These are phyloP conservation scores for Aspergillus texensis DNA, from an alignment of 2,329 filamentous ascomycete species.

Conservation along the genomic window DNA sequence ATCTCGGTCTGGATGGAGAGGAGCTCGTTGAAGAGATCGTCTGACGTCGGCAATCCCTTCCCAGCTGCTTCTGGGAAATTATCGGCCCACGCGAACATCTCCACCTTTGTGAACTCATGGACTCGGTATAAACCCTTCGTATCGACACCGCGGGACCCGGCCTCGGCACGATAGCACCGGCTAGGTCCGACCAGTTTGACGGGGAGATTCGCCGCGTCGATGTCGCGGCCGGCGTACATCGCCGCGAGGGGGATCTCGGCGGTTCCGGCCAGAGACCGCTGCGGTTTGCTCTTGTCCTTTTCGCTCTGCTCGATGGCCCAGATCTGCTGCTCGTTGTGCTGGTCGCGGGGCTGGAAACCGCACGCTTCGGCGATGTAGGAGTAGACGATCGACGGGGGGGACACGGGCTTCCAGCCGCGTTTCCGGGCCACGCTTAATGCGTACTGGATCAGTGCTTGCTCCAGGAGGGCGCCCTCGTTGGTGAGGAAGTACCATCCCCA, in stretches of 20 bases:
- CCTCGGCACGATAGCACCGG: slow-evolving; percentile 94
- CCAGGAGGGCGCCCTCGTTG: slow-evolving; percentile 89
- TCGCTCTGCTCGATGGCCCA: slow-evolving; percentile 73
- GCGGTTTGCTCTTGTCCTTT: slow-evolving; percentile 67
- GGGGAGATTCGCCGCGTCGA: slow-evolving; percentile 70
- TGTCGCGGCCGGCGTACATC: slow-evolving; percentile 75
- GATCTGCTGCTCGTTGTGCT: slow-evolving; percentile 87
- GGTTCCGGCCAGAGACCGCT: slow-evolving; percentile 79
- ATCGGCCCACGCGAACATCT: slow-evolving; percentile 90
- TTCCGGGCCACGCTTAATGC: slow-evolving; percentile 72
- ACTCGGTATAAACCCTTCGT: slow-evolving; percentile 96
- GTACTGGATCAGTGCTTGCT: slow-evolving; percentile 90
- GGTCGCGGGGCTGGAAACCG: slow-evolving; percentile 91
- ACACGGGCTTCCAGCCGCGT: slow-evolving; percentile 76
- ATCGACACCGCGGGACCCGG: slow-evolving; percentile 82
- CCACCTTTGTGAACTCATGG: slow-evolving; percentile 98
- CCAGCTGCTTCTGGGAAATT: slow-evolving; percentile 49
- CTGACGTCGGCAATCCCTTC: slow-evolving; percentile 26
- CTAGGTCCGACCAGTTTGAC: slow-evolving; percentile 80
- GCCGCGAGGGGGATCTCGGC: slow-evolving; percentile 93
- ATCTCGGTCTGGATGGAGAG: slow-evolving; percentile 85
- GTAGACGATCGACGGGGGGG: slow-evolving; percentile 89
- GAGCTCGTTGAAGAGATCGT: slow-evolving; percentile 77
- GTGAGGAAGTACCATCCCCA: slow-evolving; percentile 98
- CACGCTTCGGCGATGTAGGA: slow-evolving; percentile 86